Conservation (phyloP, 257 asterid species). For the Solanum bukasovii region DNA sequence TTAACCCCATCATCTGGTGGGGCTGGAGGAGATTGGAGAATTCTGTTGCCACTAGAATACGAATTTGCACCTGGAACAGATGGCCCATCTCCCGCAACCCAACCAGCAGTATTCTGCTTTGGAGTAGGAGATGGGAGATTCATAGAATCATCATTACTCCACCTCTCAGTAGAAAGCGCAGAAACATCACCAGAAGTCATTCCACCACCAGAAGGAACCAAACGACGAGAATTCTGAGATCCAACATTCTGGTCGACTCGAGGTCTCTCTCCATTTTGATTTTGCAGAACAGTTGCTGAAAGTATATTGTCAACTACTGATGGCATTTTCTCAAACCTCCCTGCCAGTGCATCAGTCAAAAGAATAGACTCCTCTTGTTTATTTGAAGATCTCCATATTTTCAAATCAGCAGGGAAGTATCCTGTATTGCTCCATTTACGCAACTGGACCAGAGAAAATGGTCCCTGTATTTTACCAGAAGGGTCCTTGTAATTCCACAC, state of each 20-base stretch:
- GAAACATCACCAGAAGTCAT: constrained; percentile 14
- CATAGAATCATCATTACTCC: constrained; percentile 30
- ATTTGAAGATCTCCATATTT: constrained; percentile 62
- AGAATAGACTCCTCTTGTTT: constrained; percentile 47
- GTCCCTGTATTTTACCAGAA: constrained; percentile 92
- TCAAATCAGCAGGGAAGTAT: constrained; percentile 71
- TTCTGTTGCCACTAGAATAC: constrained; percentile 24
- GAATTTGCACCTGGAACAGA: constrained; percentile 21
- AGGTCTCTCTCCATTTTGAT: constrained; percentile 15
- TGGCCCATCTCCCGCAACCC: constrained; percentile 25
- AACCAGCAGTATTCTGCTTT: constrained; percentile 28
- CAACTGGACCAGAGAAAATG: constrained; percentile 80
- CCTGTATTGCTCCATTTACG: constrained; percentile 93
- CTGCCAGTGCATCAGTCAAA: constrained; percentile 76
- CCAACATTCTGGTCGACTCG: constrained; percentile 22
- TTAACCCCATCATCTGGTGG: constrained; percentile 21
- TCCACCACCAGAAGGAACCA: constrained; percentile 6
- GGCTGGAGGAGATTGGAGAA: constrained; percentile 39
- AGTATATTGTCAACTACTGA: constrained; percentile 22
- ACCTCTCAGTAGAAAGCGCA: constrained; percentile 30
- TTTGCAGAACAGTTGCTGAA: constrained; percentile 13
- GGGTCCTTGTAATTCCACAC: constrained; percentile 92
- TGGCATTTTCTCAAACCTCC: constrained; percentile 45
- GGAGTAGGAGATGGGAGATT: constrained; percentile 87
- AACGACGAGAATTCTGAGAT: constrained; percentile 2